These are phyloP conservation scores for Phytopythium montanum DNA, from an alignment of 352 stramenopile genomes.

Conservation along the genomic window DNA sequence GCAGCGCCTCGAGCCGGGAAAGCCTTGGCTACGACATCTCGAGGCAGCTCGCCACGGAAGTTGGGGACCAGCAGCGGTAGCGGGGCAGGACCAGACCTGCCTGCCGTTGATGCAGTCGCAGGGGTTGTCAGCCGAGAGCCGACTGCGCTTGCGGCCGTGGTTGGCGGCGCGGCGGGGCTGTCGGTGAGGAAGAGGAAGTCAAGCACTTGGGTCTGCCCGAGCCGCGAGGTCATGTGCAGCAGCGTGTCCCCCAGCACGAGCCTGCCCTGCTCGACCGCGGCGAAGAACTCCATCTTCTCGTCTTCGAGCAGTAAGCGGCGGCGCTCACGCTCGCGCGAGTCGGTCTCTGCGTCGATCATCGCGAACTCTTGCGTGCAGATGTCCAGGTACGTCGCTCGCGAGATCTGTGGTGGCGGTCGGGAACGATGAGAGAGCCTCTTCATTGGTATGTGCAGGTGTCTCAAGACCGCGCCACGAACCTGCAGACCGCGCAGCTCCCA, in stretches of 20 bases:
- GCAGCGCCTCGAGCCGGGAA: not conserved
- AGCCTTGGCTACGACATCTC: slow-evolving; percentile 28
- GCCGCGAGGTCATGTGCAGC: slow-evolving; percentile 62
- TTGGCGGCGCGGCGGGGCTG: slow-evolving; percentile 14
- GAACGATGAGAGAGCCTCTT: not conserved
- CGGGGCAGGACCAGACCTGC: slow-evolving; percentile 2
- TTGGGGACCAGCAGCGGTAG: slow-evolving; percentile 49
- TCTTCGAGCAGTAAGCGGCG: slow-evolving; percentile 42
- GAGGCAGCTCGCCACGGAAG: slow-evolving; percentile 55
- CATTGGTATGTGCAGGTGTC: not conserved
- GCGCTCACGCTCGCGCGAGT: slow-evolving; percentile 56
- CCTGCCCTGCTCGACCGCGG: slow-evolving; percentile 43
- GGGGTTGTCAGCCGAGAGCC: not conserved
- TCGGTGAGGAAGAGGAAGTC: slow-evolving; percentile 66
- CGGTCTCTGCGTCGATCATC: slow-evolving; percentile 46
- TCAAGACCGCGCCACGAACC: slow-evolving; percentile 10
- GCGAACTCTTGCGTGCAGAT: slow-evolving; percentile 63
- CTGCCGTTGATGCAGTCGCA: not conserved
- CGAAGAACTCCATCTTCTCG: slow-evolving; percentile 81
- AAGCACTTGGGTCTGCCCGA: slow-evolving; percentile 45
- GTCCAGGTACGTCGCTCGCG: slow-evolving; percentile 70
- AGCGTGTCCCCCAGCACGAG: slow-evolving; percentile 71
- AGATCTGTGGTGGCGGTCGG: slow-evolving; percentile 38
- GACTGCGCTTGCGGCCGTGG: slow-evolving; percentile 7
- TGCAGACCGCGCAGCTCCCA: slow-evolving; percentile 47